Percentiles rank a stretch among this genome's conserved stretches.
Evolutionary conservation across 2,329 filamentous ascomycete species (phyloP).

Genomic region (Ophiostoma australiae): DNA sequence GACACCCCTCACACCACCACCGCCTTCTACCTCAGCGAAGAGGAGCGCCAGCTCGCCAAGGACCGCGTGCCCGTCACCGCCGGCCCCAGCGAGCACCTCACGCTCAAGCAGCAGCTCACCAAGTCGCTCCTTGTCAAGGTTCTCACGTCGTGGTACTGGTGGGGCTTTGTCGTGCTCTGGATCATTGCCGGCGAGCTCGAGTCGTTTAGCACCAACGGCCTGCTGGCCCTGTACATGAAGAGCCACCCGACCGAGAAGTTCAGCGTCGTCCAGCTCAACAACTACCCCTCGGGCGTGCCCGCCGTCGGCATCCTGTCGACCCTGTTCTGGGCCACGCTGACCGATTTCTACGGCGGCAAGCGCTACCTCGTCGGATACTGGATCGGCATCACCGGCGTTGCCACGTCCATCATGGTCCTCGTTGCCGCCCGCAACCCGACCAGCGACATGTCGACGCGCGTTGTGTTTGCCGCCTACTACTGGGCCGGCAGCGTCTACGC

Average conservation of each 20-base stretch:
- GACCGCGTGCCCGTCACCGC: constrained; percentile 38
- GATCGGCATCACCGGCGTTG: constrained; percentile 60
- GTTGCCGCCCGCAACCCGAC: constrained; percentile 43
- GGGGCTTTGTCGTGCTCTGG: constrained; percentile 63
- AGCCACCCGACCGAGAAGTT: constrained; percentile 43
- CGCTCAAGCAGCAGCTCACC: constrained; percentile 25
- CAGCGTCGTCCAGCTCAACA: constrained; percentile 48
- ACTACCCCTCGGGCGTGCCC: constrained; percentile 53
- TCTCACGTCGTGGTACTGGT: constrained; percentile 59
- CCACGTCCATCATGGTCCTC: constrained; percentile 59
- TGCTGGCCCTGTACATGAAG: constrained; percentile 50
- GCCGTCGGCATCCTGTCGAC: constrained; percentile 57
- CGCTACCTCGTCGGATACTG: constrained; percentile 63
- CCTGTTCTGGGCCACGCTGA: constrained; percentile 64
- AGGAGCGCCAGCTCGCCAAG: constrained; percentile 37
- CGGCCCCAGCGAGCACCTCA: constrained; percentile 36
- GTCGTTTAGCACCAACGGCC: constrained; percentile 61
- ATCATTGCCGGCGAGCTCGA: constrained; percentile 67
- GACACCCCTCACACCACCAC: constrained; percentile 48
- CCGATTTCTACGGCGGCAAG: constrained; percentile 59
- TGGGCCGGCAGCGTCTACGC: constrained; percentile 66
- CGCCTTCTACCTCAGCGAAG: constrained; percentile 44
- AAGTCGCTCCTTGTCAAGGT: constrained; percentile 43
- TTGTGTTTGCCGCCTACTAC: constrained; percentile 63
- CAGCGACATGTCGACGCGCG: constrained; percentile 41